Percentiles rank a stretch among this genome's conserved stretches.
Conservation (phyloP, 345 rosid species). For the Trapa bicornis region DNA sequence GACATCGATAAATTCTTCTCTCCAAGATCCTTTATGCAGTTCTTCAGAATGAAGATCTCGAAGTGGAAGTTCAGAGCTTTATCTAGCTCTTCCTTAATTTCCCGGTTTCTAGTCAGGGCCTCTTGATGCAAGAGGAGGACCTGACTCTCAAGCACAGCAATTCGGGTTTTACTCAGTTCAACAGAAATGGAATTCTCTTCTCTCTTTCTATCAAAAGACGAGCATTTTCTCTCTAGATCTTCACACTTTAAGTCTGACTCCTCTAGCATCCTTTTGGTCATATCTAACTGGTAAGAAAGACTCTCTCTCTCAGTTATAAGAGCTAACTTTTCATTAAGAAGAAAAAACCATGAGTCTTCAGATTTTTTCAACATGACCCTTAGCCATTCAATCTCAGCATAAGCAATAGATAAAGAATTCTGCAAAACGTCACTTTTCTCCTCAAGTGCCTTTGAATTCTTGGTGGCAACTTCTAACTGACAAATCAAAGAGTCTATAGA, state of each 20-base stretch:
- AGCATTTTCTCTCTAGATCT: conserved; percentile 35
- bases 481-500: conserved; percentile 11
- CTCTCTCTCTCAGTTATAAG: conserved; percentile 34
- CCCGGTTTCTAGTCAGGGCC: conserved; percentile 36
- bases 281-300: conserved; percentile 43
- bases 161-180: conserved; percentile 25
- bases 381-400: conserved; percentile 52
- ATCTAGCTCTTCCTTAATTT: conserved; percentile 53
- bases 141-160: conserved; percentile 44
- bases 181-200: conserved; percentile 39
- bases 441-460: conserved; percentile 38
- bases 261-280: conserved; percentile 35
- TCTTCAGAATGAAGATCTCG: conserved; percentile 55
- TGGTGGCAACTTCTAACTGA: conserved; percentile 38
- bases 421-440: conserved; percentile 49
- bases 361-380: conserved; percentile 36
- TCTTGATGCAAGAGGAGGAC: conserved; percentile 46
- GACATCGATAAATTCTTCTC: conserved; percentile 45
- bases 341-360: conserved; percentile 40
- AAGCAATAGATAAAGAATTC: conserved; percentile 48
- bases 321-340: conserved; percentile 47
- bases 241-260: conserved; percentile 36
- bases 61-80: conserved; percentile 41
- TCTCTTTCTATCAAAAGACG: conserved; percentile 42
- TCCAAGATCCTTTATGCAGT: conserved; percentile 43